phyloP scores from a whole-genome alignment of 1,284 basidiomycete genomes.

The Veloboletus limbatus region DNA sequence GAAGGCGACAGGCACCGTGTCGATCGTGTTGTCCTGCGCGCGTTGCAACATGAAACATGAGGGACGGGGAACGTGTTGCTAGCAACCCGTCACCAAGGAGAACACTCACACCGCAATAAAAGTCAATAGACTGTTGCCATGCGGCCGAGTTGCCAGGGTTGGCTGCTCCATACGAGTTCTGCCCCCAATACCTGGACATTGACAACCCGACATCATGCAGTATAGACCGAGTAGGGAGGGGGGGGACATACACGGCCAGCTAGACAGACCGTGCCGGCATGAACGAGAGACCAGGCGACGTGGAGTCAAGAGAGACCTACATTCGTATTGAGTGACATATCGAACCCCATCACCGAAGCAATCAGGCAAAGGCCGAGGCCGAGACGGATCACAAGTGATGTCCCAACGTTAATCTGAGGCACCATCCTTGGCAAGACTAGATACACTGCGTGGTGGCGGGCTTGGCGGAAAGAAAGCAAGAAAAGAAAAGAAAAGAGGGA shows the following conservation, averaged over 20 bases:
- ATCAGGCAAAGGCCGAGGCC: constrained; percentile 11
- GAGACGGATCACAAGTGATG: constrained; percentile 13
- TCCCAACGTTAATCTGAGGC: constrained; percentile 2
- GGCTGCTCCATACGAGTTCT: constrained; percentile 27
- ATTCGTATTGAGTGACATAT: constrained; percentile 25
- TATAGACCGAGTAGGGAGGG: too few relatives aligned
- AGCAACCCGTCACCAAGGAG: background rate
- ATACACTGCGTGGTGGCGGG: background rate
- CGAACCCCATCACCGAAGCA: constrained; percentile 20
- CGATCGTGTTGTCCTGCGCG: constrained; percentile 15
- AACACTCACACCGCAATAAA: constrained; percentile 24
- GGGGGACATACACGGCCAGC: constrained; percentile 25
- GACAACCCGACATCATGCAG: background rate
- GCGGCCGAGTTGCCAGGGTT: constrained; percentile 12
- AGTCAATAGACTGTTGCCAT: constrained; percentile 32
- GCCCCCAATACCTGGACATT: constrained; percentile 30
- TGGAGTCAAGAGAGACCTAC: constrained; percentile 10
- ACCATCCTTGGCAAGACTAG: constrained; percentile 10
- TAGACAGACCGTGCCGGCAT: constrained; percentile 2
- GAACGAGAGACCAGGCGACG: background rate
- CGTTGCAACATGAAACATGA: background rate
- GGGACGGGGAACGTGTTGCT: background rate
- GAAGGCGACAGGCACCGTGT: constrained; percentile 57
- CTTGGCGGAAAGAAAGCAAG: background rate
- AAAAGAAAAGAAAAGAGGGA: background rate